Evolutionary conservation across 768 basidiomycete genomes (phyloP).

Genomic region (Boletus rubroflammeus): DNA sequence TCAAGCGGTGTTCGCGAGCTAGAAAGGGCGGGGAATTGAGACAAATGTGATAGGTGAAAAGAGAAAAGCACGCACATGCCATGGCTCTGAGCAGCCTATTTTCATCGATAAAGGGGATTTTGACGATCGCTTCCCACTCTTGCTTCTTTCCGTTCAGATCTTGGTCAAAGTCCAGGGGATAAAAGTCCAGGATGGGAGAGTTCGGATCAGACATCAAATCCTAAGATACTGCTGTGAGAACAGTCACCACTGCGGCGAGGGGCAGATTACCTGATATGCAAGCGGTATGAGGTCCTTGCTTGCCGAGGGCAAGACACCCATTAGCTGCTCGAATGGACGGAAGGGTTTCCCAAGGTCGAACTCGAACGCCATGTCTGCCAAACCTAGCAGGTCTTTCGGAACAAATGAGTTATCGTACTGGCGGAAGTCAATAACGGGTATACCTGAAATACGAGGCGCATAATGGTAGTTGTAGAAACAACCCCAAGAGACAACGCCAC

Average conservation of each 20-base stretch:
- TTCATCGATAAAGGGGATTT: conserved; percentile 97
- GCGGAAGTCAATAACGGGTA: conserved; percentile 12
- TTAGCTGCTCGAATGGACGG: conserved; percentile 90
- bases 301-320: conserved; percentile 94
- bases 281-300: conserved; percentile 84
- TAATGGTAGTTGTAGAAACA: conserved; percentile 99
- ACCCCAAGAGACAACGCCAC: conserved; percentile 95
- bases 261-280: conserved; percentile 68
- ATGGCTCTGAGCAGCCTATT: conserved; percentile 75
- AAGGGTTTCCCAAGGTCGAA: conserved; percentile 90
- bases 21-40: background rate
- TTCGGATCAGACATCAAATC: conserved; percentile 84
- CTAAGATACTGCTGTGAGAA: conserved; percentile 35
- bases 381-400: conserved; percentile 48
- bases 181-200: conserved; percentile 92
- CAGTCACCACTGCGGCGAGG: background rate
- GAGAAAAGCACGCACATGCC: conserved; percentile 44
- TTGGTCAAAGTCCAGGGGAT: conserved; percentile 85
- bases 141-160: conserved; percentile 98
- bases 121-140: conserved; percentile 98
- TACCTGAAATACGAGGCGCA: conserved; percentile 93
- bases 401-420: conserved; percentile 1
- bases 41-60: background rate
- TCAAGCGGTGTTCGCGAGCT: conserved; percentile 80
- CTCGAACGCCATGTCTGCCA: conserved; percentile 78